Evolutionary conservation across 345 rosid species (phyloP).

Genomic region (Kandelia obovata): DNA sequence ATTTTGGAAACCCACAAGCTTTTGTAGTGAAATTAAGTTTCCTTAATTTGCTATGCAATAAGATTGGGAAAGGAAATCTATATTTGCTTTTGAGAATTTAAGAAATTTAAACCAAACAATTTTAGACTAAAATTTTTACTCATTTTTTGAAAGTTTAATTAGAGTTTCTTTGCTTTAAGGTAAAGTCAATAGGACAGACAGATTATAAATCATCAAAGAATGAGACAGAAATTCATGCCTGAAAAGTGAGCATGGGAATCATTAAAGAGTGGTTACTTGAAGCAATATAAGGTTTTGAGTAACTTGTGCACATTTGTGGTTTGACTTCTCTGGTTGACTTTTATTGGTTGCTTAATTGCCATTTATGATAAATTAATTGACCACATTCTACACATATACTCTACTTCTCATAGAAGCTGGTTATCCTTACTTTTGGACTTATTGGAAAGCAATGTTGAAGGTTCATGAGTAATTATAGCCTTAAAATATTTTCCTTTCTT

Average conservation of each 20-base stretch:
- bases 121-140: neutral
- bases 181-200: neutral
- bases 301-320: slow-evolving; percentile 20
- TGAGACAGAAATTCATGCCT: slow-evolving; percentile 8
- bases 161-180: neutral
- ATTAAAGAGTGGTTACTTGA: slow-evolving; percentile 35
- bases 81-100: neutral
- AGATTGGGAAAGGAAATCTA: too few species aligned
- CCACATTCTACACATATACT: too few species aligned
- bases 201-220: neutral
- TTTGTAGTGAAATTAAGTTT: too few species aligned
- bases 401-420: slow-evolving; percentile 19
- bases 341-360: slow-evolving; percentile 15
- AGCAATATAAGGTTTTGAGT: slow-evolving; percentile 30
- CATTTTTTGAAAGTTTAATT: neutral
- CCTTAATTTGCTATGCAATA: too few species aligned
- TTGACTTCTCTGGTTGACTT: slow-evolving; percentile 16
- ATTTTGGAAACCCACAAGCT: too few species aligned
- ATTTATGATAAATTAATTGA: slow-evolving; percentile 8
- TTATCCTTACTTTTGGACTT: slow-evolving; percentile 3
- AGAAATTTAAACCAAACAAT: neutral
- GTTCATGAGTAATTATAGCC: neutral
- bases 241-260: slow-evolving; percentile 17
- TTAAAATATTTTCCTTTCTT: neutral
- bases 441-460: neutral